A percentile compares a stretch with the other conserved stretches of the same genome.
phyloP scores from a whole-genome alignment of 2,329 filamentous ascomycete genomes.

The Colletotrichum siamense region DNA sequence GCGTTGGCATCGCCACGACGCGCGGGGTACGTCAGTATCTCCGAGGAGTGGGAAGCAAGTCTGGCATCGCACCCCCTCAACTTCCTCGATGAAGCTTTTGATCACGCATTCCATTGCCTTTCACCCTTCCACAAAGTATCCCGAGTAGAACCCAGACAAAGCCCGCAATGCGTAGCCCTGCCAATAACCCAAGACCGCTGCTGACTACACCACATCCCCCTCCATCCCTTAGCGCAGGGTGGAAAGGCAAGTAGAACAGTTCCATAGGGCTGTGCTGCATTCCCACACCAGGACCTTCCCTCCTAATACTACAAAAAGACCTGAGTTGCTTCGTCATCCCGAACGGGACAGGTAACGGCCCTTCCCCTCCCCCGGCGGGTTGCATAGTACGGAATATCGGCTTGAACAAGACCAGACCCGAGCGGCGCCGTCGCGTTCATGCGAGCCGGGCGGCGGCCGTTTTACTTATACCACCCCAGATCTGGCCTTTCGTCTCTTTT shows the following conservation, averaged over 20 bases:
- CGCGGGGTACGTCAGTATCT: background rate
- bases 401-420: background rate
- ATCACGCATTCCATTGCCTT: accelerated
- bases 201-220: background rate
- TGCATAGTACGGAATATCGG: background rate
- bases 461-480: background rate
- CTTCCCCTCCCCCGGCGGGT: background rate
- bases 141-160: accelerated
- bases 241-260: background rate
- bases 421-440: background rate
- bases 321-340: background rate
- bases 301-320: too few relatives aligned
- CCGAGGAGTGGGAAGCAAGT: background rate
- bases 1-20: background rate
- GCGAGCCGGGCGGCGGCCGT: background rate
- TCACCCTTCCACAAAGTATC: background rate
- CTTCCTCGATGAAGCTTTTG: background rate
- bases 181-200: accelerated
- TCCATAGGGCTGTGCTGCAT: background rate
- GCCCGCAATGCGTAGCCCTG: background rate
- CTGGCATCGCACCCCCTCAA: background rate
- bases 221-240: background rate
- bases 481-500: background rate
- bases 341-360: background rate
- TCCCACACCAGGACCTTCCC: background rate